Evolutionary conservation across 2,329 filamentous ascomycete genomes (phyloP).

Genomic region (Cladosporium sp.): DNA sequence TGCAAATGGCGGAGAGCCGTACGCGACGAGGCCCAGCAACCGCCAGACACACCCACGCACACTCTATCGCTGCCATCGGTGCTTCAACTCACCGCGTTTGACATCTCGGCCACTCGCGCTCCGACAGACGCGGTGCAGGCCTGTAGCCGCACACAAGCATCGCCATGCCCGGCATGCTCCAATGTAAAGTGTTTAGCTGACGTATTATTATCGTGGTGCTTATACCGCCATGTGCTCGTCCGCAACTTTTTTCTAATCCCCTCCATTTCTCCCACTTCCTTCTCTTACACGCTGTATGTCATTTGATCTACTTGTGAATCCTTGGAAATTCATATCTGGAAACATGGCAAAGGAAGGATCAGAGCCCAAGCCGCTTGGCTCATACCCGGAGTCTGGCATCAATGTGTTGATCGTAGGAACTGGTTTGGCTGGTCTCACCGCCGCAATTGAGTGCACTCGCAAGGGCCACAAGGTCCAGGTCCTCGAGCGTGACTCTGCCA

Average conservation of each 20-base stretch:
- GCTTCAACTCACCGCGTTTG: slow-evolving; percentile 5
- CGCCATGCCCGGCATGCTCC: slow-evolving; percentile 11
- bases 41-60: background rate
- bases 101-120: slow-evolving; percentile 4
- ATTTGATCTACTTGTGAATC: slow-evolving; percentile 16
- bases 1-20: slow-evolving; percentile 17
- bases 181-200: slow-evolving; percentile 14
- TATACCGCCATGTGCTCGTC: slow-evolving; percentile 8
- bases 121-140: slow-evolving; percentile 6
- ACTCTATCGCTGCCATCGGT: background rate
- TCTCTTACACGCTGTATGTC: slow-evolving; percentile 1
- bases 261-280: background rate
- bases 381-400: slow-evolving; percentile 46
- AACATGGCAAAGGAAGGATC: slow-evolving; percentile 40
- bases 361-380: slow-evolving; percentile 52
- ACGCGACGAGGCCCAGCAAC: background rate
- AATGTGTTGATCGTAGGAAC: slow-evolving; percentile 38
- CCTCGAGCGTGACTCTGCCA: slow-evolving; percentile 44
- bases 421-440: slow-evolving; percentile 36
- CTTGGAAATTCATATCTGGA: slow-evolving; percentile 13
- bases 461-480: slow-evolving; percentile 38
- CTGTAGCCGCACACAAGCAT: slow-evolving; percentile 3
- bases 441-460: slow-evolving; percentile 37
- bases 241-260: background rate
- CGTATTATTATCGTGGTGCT: slow-evolving; percentile 8